A percentile compares a stretch with the other conserved stretches of the same genome.
These are phyloP conservation scores for Violaceomyces palustris DNA, from an alignment of 1,284 basidiomycete genomes.

Conservation along the genomic window DNA sequence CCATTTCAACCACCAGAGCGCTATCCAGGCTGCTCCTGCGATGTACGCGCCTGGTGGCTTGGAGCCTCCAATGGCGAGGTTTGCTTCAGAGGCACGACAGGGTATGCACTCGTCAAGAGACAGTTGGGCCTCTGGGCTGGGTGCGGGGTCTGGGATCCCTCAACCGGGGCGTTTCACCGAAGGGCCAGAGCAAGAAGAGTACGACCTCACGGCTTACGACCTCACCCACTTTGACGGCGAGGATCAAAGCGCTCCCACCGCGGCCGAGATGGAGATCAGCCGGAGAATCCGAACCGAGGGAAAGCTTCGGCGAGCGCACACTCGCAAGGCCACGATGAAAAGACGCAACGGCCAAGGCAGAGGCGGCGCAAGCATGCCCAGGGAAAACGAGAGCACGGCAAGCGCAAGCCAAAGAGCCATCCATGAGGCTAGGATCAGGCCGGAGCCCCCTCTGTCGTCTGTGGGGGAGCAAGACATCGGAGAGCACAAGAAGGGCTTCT, in stretches of 20 bases:
- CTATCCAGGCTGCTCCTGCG: constrained; percentile 1
- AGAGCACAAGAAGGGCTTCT: no score
- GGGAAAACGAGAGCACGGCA: no score
- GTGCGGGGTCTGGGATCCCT: constrained; percentile 5
- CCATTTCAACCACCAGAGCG: constrained; percentile 31
- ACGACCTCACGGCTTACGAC: constrained; percentile 62
- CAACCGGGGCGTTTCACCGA: constrained; percentile 39
- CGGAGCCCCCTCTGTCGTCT: no score
- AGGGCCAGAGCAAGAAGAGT: constrained; percentile 55
- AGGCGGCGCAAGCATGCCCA: background rate
- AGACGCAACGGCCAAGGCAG: background rate
- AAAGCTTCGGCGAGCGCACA: constrained; percentile 62
- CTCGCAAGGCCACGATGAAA: constrained; percentile 25
- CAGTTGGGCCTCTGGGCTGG: no score
- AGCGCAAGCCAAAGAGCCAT: no score
- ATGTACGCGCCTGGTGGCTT: no score
- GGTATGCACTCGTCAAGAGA: no score
- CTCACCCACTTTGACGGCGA: constrained; percentile 76
- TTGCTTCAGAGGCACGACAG: no score
- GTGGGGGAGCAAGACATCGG: no score
- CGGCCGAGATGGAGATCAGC: constrained; percentile 65
- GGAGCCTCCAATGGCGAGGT: no score
- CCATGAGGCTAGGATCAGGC: no score
- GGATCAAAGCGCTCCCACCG: constrained; percentile 61
- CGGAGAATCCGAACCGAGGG: constrained; percentile 65